Percentiles rank a stretch among this genome's conserved stretches.
Conservation (phyloP, 805 yeast genomes). For the Metschnikowia similis region DNA sequence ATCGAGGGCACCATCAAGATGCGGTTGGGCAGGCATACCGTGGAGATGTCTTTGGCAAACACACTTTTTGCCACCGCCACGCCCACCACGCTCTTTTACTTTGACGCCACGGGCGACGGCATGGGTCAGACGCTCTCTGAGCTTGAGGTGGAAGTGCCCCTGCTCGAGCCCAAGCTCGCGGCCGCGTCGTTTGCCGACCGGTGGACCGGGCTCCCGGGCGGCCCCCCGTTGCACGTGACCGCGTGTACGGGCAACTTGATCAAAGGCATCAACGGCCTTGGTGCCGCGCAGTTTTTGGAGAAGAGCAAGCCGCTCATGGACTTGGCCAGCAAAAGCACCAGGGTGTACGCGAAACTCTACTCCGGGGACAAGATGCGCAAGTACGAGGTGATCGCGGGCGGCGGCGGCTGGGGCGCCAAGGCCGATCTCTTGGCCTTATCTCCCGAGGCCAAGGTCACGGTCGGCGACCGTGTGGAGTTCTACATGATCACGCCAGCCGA, state of each 20-base stretch:
- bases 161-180: constrained; percentile 6
- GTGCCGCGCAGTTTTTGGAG: constrained; percentile 58
- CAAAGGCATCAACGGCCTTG: constrained; percentile 47
- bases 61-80: constrained; percentile 35
- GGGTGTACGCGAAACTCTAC: constrained; percentile 35
- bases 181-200: constrained; percentile 20
- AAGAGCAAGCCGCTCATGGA: constrained; percentile 36
- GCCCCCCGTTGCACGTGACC: constrained; percentile 40
- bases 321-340: constrained; percentile 40
- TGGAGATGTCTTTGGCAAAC: constrained; percentile 34
- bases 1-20: constrained; percentile 24
- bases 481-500: constrained; percentile 40
- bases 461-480: constrained; percentile 48
- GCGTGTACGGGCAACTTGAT: constrained; percentile 54
- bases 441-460: constrained; percentile 44
- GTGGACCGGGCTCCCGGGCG: constrained; percentile 30
- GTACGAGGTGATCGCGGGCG: constrained; percentile 64
- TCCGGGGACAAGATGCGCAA: constrained; percentile 16
- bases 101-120: constrained; percentile 19
- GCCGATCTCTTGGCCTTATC: constrained; percentile 64
- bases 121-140: constrained; percentile 30
- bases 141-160: constrained; percentile 23
- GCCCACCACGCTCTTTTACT: constrained; percentile 33
- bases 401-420: constrained; percentile 73
- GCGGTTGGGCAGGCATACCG: constrained; percentile 10